Conservation (phyloP, 495 filamentous ascomycete genomes). For the Mytilinidion resinicola region DNA sequence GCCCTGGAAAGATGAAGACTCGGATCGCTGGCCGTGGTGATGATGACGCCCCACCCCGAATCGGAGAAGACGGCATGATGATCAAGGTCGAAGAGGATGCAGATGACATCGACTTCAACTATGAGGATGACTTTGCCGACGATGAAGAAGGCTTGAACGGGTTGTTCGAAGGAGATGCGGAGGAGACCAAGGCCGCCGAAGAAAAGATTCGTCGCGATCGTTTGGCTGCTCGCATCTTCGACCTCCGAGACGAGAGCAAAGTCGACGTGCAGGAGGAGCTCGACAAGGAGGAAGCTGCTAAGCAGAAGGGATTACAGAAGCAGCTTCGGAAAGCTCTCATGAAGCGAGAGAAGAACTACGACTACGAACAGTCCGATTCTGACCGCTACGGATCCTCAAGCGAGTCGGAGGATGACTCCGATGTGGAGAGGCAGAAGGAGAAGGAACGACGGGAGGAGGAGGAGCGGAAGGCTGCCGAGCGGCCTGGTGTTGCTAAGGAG, state of each 20-base stretch:
- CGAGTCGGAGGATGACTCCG: slow-evolving; percentile 20
- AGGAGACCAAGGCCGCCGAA: slow-evolving; percentile 81
- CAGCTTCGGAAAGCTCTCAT: slow-evolving; percentile 68
- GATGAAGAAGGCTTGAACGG: slow-evolving; percentile 71
- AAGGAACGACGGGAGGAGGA: slow-evolving; percentile 57
- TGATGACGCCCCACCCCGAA: slow-evolving; percentile 36
- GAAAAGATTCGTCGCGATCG: slow-evolving; percentile 82
- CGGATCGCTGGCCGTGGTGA: slow-evolving; percentile 20
- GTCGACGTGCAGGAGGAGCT: slow-evolving; percentile 72
- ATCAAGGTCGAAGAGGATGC: slow-evolving; percentile 53
- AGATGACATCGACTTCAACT: slow-evolving; percentile 40
- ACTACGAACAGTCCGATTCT: slow-evolving; percentile 69
- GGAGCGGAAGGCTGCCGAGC: slow-evolving; percentile 63
- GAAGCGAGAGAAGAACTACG: slow-evolving; percentile 76
- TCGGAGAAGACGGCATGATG: slow-evolving; percentile 56
- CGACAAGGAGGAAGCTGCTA: slow-evolving; percentile 67
- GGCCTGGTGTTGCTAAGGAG: slow-evolving; percentile 42
- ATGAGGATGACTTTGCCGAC: slow-evolving; percentile 57
- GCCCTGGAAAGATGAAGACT: slow-evolving; percentile 12
- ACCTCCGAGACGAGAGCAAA: slow-evolving; percentile 44
- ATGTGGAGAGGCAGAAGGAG: slow-evolving; percentile 35
- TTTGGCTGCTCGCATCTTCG: slow-evolving; percentile 78
- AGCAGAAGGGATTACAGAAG: slow-evolving; percentile 61
- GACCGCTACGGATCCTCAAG: slow-evolving; percentile 63
- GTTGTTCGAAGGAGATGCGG: slow-evolving; percentile 73